phyloP scores from a whole-genome alignment of 768 basidiomycete genomes.

The Lentinula raphanica region DNA sequence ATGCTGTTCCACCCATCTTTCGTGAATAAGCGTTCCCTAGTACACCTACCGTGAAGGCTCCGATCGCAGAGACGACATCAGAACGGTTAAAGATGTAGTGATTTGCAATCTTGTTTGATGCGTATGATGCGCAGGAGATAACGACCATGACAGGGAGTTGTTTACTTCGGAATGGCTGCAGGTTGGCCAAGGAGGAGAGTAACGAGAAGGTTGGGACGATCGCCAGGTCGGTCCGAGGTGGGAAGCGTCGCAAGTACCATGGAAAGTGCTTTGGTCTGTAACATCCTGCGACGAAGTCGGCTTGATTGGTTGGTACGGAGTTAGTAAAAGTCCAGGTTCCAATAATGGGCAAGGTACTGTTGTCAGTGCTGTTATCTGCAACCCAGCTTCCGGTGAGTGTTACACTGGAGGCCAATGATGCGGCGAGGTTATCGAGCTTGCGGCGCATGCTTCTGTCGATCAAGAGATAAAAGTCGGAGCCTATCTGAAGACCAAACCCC shows the following conservation, averaged over 20 bases:
- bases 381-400: constrained; percentile 63
- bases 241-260: constrained; percentile 83
- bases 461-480: constrained; percentile 73
- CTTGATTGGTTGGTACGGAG: constrained; percentile 35
- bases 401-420: constrained; percentile 41
- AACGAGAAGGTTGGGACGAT: constrained; percentile 74
- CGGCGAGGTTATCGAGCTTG: constrained; percentile 48
- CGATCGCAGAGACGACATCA: constrained; percentile 80
- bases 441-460: constrained; percentile 55
- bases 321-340: constrained; percentile 69
- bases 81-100: constrained; percentile 82
- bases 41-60: constrained; percentile 75
- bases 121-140: constrained; percentile 76
- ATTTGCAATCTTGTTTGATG: constrained; percentile 77
- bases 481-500: constrained; percentile 83
- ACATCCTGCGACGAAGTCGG: constrained; percentile 60
- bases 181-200: constrained; percentile 67
- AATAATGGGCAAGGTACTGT: constrained; percentile 37
- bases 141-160: constrained; percentile 80
- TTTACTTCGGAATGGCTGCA: constrained; percentile 67
- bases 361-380: constrained; percentile 47
- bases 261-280: constrained; percentile 58
- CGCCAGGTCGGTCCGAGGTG: constrained; percentile 68
- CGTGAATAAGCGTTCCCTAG: constrained; percentile 80
- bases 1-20: constrained; percentile 79